These are phyloP conservation scores for Daldinia sp. DNA, from an alignment of 2,329 filamentous ascomycete genomes.

Conservation along the genomic window DNA sequence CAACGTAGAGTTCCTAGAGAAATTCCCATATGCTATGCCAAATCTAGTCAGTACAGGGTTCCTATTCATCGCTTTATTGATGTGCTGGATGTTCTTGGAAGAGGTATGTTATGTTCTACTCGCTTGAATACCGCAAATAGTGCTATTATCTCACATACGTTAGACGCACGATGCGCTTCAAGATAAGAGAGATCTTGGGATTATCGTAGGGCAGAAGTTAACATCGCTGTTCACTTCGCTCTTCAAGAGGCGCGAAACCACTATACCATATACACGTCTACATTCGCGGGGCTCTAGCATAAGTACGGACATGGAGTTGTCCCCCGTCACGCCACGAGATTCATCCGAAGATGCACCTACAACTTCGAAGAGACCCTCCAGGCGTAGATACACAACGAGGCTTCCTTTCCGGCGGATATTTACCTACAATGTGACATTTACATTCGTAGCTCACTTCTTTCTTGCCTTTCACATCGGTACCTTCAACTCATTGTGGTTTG, in stretches of 20 bases:
- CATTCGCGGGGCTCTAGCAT: constrained; percentile 44
- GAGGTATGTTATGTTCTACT: constrained; percentile 51
- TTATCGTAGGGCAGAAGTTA: constrained; percentile 52
- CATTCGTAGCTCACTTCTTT: constrained; percentile 71
- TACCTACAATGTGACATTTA: constrained; percentile 61
- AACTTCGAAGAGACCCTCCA: constrained; percentile 19
- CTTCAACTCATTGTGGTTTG: constrained; percentile 78
- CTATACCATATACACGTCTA: constrained; percentile 48
- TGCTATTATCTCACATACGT: constrained; percentile 15
- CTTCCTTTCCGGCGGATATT: constrained; percentile 64
- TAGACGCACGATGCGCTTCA: constrained; percentile 58
- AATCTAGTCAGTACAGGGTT: constrained; percentile 62
- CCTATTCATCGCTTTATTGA: constrained; percentile 52
- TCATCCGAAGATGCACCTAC: constrained; percentile 26
- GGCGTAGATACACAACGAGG: constrained; percentile 54
- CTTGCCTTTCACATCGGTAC: constrained; percentile 77
- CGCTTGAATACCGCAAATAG: neutral
- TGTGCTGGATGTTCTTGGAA: constrained; percentile 60
- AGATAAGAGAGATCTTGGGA: constrained; percentile 54
- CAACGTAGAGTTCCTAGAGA: constrained; percentile 53
- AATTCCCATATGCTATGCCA: constrained; percentile 63
- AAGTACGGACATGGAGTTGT: constrained; percentile 45
- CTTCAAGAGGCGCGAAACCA: constrained; percentile 38
- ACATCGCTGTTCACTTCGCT: constrained; percentile 39
- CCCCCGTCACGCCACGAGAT: constrained; percentile 35